These are phyloP conservation scores for Abelmoschus esculentus DNA, from an alignment of 345 rosid species.

Conservation along the genomic window DNA sequence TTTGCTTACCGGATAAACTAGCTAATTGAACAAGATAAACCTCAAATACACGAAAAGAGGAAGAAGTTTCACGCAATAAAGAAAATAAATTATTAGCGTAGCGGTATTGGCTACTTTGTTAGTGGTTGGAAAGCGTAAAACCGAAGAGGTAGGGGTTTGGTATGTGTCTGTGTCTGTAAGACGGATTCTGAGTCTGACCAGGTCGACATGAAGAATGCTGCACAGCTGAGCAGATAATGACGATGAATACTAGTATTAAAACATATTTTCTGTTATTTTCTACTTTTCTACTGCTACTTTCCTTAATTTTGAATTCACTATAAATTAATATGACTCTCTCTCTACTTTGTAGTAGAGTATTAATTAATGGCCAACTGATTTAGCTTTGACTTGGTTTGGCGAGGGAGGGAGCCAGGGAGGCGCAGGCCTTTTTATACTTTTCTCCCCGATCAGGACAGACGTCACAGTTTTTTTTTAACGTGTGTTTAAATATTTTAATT, in stretches of 20 bases:
- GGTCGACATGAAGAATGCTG: slow-evolving; percentile 8
- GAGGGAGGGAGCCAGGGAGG: neutral
- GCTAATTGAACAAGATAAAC: neutral
- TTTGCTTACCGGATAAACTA: neutral
- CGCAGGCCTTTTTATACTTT: neutral
- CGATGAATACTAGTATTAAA: neutral
- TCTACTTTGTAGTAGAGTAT: too few relatives aligned
- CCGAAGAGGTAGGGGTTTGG: neutral
- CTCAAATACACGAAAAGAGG: neutral
- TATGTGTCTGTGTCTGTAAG: neutral
- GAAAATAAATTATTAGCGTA: neutral
- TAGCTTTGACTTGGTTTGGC: neutral
- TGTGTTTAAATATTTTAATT: too few relatives aligned
- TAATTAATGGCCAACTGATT: neutral
- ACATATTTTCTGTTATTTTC: neutral
- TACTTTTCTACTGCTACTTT: neutral
- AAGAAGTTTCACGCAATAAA: neutral
- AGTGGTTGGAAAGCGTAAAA: neutral
- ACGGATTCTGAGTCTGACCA: slow-evolving; percentile 6
- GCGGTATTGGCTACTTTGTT: neutral
- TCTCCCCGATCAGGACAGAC: neutral
- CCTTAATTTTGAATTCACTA: neutral
- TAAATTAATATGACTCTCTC: too few relatives aligned
- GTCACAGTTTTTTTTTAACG: too few relatives aligned
- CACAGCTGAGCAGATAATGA: neutral